phyloP scores from a whole-genome alignment of 176 grass and related monocot genomes.

The Paspalum vaginatum region DNA sequence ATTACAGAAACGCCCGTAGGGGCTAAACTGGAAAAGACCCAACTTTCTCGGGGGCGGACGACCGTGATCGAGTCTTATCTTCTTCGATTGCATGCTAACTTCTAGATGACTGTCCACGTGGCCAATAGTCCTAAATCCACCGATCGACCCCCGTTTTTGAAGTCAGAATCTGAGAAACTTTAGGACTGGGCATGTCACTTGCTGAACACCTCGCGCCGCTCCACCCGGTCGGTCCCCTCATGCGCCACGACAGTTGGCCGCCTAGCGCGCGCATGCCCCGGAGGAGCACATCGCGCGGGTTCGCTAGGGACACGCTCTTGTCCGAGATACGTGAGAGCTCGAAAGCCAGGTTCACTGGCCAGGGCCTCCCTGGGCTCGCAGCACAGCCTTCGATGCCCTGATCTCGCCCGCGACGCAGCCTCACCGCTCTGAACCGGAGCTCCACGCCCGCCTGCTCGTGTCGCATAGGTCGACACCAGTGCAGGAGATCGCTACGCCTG shows the following conservation, averaged over 20 bases:
- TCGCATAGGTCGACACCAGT: slow-evolving; percentile 41
- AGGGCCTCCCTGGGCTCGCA: slow-evolving; percentile 67
- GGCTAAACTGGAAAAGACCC: no score
- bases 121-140: no score
- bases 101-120: no score
- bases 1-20: no score
- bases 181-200: slow-evolving; percentile 83
- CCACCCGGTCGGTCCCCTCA: slow-evolving; percentile 67
- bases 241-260: slow-evolving; percentile 61
- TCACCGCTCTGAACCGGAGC: slow-evolving; percentile 57
- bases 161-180: no score
- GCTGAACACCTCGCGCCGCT: slow-evolving; percentile 80
- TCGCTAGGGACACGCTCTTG: slow-evolving; percentile 84
- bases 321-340: slow-evolving; percentile 69
- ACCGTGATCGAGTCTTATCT: no score
- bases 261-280: slow-evolving; percentile 77
- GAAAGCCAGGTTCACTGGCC: slow-evolving; percentile 84
- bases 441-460: slow-evolving; percentile 36
- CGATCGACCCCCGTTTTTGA: no score
- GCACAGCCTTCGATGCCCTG: slow-evolving; percentile 47
- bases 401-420: slow-evolving; percentile 48
- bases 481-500: no score
- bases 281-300: slow-evolving; percentile 85
- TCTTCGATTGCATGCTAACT: no score
- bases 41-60: no score